phyloP scores from a whole-genome alignment of 2,329 filamentous ascomycete species.

The Aspergillus pseudoviridinutans region DNA sequence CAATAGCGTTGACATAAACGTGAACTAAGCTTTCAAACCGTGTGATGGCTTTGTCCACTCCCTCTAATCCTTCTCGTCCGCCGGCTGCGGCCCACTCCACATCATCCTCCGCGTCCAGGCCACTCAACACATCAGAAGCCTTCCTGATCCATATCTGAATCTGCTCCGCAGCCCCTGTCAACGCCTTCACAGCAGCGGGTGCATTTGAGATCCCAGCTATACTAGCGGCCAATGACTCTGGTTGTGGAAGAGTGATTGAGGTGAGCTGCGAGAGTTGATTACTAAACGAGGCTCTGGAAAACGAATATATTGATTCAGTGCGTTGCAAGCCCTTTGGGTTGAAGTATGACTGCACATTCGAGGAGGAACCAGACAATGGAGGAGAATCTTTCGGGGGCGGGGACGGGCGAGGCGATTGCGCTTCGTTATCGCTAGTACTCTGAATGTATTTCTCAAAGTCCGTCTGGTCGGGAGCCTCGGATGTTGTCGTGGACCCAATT shows the following conservation, averaged over 20 bases:
- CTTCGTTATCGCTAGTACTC: conserved; percentile 31
- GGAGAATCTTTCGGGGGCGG: conserved; percentile 37
- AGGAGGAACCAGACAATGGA: conserved; percentile 23
- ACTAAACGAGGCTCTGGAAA: conserved; percentile 87
- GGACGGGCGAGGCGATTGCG: conserved; percentile 25
- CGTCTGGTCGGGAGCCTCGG: conserved; percentile 24
- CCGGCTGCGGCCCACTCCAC: conserved; percentile 94
- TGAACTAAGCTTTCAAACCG: conserved; percentile 87
- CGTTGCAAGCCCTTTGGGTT: conserved; percentile 51
- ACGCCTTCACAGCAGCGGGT: conserved; percentile 73
- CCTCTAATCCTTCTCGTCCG: conserved; percentile 55
- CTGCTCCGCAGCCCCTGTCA: conserved; percentile 84
- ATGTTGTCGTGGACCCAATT: conserved; percentile 11
- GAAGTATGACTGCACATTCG: conserved; percentile 40
- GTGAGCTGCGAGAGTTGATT: conserved; percentile 91
- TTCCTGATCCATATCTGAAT: conserved; percentile 93
- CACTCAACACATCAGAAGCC: conserved; percentile 80
- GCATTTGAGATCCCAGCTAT: conserved; percentile 83
- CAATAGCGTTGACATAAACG: conserved; percentile 91
- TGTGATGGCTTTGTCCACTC: conserved; percentile 65
- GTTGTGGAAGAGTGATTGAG: conserved; percentile 81
- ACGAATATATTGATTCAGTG: conserved; percentile 85
- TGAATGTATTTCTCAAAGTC: conserved; percentile 43
- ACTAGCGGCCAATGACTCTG: conserved; percentile 74
- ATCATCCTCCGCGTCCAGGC: conserved; percentile 91